Evolutionary conservation across 192 early-diverging fungal genomes (phyloP).

Genomic region (Podila epigama): DNA sequence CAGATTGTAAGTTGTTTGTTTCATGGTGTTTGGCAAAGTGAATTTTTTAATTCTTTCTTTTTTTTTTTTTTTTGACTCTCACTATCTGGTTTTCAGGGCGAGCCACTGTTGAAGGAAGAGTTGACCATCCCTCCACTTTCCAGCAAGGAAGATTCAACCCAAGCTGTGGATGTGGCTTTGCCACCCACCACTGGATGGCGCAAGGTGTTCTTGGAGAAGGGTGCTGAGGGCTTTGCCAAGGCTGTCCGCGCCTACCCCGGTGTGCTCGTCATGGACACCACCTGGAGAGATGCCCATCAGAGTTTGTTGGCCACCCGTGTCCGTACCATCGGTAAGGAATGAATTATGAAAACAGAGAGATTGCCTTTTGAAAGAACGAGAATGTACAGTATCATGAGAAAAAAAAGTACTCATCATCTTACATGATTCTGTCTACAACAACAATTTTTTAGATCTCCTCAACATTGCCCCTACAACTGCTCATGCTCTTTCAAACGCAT

Average conservation of each 20-base stretch:
- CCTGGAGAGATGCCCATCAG: slow-evolving; percentile 97
- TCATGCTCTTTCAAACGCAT: slow-evolving; percentile 86
- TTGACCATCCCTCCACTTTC: slow-evolving; percentile 71
- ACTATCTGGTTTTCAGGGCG: slow-evolving; percentile 49
- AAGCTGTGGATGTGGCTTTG: slow-evolving; percentile 58
- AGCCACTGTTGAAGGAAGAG: slow-evolving; percentile 71
- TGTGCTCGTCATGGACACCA: slow-evolving; percentile 95
- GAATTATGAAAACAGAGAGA: neutral
- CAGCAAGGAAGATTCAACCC: slow-evolving; percentile 36
- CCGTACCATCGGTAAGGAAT: slow-evolving; percentile 88
- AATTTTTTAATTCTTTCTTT: neutral
- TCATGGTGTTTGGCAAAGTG: neutral
- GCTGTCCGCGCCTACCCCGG: slow-evolving; percentile 89
- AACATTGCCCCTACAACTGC: slow-evolving; percentile 89
- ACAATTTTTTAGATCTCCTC: slow-evolving; percentile 56
- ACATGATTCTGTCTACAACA: neutral
- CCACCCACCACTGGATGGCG: slow-evolving; percentile 86
- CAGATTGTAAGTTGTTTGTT: slow-evolving; percentile 75
- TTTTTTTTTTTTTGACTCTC: neutral
- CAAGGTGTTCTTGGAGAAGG: slow-evolving; percentile 83
- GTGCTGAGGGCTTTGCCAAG: slow-evolving; percentile 90
- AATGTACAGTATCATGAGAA: neutral
- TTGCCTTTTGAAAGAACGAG: neutral
- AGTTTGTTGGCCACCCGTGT: slow-evolving; percentile 94
- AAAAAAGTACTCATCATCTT: neutral